Conservation (phyloP, 2,329 filamentous ascomycete genomes). For the Penicillium sp. region DNA sequence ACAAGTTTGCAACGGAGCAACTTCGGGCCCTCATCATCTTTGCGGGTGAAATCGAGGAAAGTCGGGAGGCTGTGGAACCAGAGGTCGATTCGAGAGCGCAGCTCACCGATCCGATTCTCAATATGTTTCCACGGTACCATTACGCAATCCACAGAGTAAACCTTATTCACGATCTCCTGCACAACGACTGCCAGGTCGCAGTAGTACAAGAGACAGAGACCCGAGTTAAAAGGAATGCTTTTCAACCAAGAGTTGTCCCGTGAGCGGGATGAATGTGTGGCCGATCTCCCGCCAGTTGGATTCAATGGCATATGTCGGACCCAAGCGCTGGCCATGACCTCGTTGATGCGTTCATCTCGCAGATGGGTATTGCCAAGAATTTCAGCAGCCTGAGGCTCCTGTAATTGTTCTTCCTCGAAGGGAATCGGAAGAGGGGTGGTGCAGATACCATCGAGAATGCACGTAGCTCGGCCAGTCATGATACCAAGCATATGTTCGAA, state of each 20-base stretch:
- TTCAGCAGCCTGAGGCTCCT: constrained; percentile 38
- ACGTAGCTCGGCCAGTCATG: constrained; percentile 52
- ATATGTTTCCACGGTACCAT: constrained; percentile 46
- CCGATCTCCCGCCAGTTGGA: constrained; percentile 33
- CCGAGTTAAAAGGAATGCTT: constrained; percentile 37
- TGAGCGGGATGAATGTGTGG: constrained; percentile 26
- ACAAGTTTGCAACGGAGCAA: constrained; percentile 45
- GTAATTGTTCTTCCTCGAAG: constrained; percentile 46
- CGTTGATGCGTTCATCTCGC: constrained; percentile 40
- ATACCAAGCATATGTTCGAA: constrained; percentile 51
- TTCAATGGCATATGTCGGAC: constrained; percentile 39
- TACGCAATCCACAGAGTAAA: constrained; percentile 47
- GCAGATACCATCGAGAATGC: constrained; percentile 48
- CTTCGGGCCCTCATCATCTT: constrained; percentile 38
- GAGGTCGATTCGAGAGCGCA: constrained; percentile 43
- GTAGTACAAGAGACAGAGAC: constrained; percentile 45
- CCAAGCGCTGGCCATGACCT: constrained; percentile 35
- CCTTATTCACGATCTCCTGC: constrained; percentile 47
- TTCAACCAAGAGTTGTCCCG: constrained; percentile 42
- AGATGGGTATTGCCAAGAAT: constrained; percentile 37
- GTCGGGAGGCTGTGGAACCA: constrained; percentile 45
- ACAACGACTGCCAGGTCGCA: constrained; percentile 46
- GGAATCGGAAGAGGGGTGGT: constrained; percentile 49
- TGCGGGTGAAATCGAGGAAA: constrained; percentile 43
- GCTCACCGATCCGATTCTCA: constrained; percentile 45